phyloP scores from a whole-genome alignment of 2,329 filamentous ascomycete species.

The Xylaria hypoxylon region DNA sequence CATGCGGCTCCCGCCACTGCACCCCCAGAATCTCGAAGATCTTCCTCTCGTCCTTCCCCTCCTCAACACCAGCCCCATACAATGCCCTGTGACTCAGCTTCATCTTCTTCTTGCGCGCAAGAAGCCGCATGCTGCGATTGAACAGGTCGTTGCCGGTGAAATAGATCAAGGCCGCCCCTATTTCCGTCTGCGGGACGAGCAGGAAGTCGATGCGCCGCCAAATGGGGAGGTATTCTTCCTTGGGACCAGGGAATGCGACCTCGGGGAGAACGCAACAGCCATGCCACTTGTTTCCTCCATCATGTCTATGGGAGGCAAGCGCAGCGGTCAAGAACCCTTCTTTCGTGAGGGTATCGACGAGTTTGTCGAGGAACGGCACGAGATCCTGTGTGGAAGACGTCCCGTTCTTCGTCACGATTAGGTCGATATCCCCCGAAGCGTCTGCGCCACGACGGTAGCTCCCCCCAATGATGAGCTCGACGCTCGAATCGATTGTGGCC shows the following conservation, averaged over 20 bases:
- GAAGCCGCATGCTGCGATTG: conserved; percentile 83
- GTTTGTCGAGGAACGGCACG: conserved; percentile 67
- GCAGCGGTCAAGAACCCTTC: conserved; percentile 75
- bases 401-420: conserved; percentile 79
- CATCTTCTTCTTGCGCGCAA: conserved; percentile 86
- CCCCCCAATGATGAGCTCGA: conserved; percentile 81
- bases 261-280: conserved; percentile 80
- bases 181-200: conserved; percentile 80
- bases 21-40: conserved; percentile 88
- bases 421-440: conserved; percentile 84
- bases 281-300: conserved; percentile 85
- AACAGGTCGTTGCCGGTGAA: conserved; percentile 97
- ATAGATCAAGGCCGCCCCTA: conserved; percentile 90
- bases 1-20: conserved; percentile 82
- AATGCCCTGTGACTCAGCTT: conserved; percentile 85
- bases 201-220: conserved; percentile 90
- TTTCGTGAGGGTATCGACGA: conserved; percentile 72
- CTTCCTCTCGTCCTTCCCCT: conserved; percentile 78
- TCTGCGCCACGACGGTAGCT: conserved; percentile 85
- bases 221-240: conserved; percentile 53
- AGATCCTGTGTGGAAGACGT: conserved; percentile 68
- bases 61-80: conserved; percentile 77
- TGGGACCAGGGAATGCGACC: conserved; percentile 45
- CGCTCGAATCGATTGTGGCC: conserved; percentile 67
- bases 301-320: conserved; percentile 68